Conservation (phyloP, 257 asterid genomes). For the Cruciata laevipes region DNA sequence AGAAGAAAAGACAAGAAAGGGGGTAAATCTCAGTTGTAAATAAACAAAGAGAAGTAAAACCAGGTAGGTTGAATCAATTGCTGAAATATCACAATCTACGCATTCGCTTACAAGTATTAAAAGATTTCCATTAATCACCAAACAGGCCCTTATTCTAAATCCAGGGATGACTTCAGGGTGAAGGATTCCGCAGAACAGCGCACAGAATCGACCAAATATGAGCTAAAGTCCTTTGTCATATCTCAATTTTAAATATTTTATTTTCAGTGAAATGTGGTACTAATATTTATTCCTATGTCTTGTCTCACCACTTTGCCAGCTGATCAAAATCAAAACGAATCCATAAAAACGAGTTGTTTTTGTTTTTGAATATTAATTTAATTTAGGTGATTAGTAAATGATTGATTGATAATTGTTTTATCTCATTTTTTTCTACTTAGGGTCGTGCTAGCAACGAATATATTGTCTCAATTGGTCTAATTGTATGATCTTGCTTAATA, state of each 20-base stretch:
- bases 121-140: neutral
- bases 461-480: too few species aligned
- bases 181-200: conserved; percentile 15
- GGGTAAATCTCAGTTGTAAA: neutral
- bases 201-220: conserved; percentile 1
- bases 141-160: conserved; percentile 4
- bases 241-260: neutral
- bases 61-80: neutral
- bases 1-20: neutral
- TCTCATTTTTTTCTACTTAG: neutral
- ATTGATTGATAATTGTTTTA: neutral
- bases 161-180: conserved; percentile 19
- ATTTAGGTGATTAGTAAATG: neutral
- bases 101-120: neutral
- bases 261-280: neutral
- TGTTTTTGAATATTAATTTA: neutral
- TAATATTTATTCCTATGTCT: neutral
- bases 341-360: neutral
- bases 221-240: neutral
- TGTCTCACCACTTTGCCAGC: conserved; percentile 11
- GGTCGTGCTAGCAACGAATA: neutral
- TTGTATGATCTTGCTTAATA: too few species aligned
- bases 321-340: conserved; percentile 1
- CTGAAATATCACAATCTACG: neutral
- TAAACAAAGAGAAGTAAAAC: neutral